phyloP scores from a whole-genome alignment of 306 rosid species.

The Quercus rubra region DNA sequence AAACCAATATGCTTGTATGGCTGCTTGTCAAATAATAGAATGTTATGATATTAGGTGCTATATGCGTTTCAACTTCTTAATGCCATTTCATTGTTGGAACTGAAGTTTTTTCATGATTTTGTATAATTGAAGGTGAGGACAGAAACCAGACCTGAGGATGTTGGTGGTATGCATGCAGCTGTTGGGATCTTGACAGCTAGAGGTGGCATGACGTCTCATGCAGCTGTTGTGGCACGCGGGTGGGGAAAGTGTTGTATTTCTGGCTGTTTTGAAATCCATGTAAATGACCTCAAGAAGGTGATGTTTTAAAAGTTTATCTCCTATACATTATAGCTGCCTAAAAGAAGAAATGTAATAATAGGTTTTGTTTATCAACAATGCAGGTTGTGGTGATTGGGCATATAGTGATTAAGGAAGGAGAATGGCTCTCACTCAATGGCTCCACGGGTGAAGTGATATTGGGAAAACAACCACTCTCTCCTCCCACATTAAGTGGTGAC shows the following conservation, averaged over 20 bases:
- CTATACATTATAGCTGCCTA: neutral
- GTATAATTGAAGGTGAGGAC: conserved; percentile 68
- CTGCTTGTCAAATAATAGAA: neutral
- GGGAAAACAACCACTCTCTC: conserved; percentile 86
- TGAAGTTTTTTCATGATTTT: conserved; percentile 12
- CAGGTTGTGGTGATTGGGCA: conserved; percentile 69
- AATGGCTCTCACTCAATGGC: conserved; percentile 93
- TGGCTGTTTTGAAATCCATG: conserved; percentile 79
- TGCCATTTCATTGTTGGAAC: neutral
- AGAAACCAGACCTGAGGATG: conserved; percentile 97
- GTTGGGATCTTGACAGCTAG: conserved; percentile 95
- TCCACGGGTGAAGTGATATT: conserved; percentile 91
- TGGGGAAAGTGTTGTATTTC: conserved; percentile 99
- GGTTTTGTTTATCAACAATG: conserved; percentile 21
- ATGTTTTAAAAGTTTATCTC: neutral
- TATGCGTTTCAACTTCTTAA: too few relatives aligned
- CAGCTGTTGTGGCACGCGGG: conserved; percentile 97
- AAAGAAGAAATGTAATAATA: conserved; percentile 13
- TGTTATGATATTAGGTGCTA: neutral
- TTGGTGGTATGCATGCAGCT: conserved; percentile 99
- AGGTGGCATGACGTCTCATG: conserved; percentile 99
- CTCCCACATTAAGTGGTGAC: conserved; percentile 82
- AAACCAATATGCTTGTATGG: neutral
- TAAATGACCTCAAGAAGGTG: conserved; percentile 73
- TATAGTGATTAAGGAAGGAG: conserved; percentile 67